phyloP scores from a whole-genome alignment of 106 monocot species.

The Apostasia ramifera region DNA sequence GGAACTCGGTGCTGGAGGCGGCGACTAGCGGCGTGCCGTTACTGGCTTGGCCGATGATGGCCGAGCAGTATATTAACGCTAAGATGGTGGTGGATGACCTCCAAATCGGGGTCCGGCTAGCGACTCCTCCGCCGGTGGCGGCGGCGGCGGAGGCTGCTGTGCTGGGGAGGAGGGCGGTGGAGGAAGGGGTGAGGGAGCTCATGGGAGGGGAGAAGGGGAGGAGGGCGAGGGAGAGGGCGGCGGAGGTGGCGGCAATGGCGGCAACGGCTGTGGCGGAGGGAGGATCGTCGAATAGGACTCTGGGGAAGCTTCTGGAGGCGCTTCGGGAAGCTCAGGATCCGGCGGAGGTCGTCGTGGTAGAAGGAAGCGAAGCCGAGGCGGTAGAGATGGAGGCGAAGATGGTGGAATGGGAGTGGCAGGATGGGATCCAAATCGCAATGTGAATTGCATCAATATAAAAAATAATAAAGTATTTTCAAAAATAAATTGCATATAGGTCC shows the following conservation, averaged over 20 bases:
- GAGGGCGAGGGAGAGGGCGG: slow-evolving; percentile 9
- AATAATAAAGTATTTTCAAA: too few species aligned
- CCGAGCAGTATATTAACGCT: slow-evolving; percentile 46
- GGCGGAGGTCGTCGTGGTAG: too few species aligned
- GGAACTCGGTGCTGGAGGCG: slow-evolving; percentile 69
- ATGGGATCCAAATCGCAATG: too few species aligned
- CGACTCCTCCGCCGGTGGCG: too few species aligned
- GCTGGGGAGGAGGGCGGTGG: slow-evolving; percentile 13
- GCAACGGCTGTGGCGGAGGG: slow-evolving; percentile 14
- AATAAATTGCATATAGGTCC: too few species aligned
- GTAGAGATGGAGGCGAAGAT: too few species aligned
- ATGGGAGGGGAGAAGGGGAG: slow-evolving; percentile 16
- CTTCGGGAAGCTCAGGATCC: neutral
- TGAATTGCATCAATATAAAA: too few species aligned
- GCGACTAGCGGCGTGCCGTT: slow-evolving; percentile 30
- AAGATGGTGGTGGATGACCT: slow-evolving; percentile 28
- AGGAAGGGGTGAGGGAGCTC: slow-evolving; percentile 16
- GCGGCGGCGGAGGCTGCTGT: neutral
- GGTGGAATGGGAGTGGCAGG: too few species aligned
- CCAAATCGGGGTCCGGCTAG: slow-evolving; percentile 18
- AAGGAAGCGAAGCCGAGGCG: too few species aligned
- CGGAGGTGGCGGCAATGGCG: slow-evolving; percentile 3
- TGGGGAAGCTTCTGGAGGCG: slow-evolving; percentile 16
- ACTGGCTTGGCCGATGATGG: slow-evolving; percentile 47
- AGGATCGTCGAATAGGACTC: slow-evolving; percentile 7